phyloP scores from a whole-genome alignment of 1,139 yeast species.

The Candida sp. region DNA sequence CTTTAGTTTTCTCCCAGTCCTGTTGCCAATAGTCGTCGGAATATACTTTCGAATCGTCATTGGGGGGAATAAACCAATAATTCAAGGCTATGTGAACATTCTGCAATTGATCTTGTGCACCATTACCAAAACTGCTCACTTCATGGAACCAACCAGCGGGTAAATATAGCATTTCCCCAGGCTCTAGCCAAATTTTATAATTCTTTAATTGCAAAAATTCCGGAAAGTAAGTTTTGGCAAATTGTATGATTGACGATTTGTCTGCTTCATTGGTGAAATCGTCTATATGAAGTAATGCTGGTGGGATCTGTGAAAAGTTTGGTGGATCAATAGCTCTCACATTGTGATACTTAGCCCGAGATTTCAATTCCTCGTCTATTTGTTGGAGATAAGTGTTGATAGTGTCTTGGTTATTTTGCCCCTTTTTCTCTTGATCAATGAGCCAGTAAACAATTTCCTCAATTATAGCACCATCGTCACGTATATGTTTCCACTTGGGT shows the following conservation, averaged over 20 bases:
- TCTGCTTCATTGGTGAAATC: constrained; percentile 33
- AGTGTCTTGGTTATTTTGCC: constrained; percentile 5
- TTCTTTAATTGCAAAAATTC: constrained; percentile 39
- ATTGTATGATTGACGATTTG: constrained; percentile 21
- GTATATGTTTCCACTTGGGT: constrained; percentile 54
- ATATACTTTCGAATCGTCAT: constrained; percentile 36
- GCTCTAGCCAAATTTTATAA: constrained; percentile 44
- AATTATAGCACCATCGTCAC: constrained; percentile 61
- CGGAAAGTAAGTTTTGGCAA: constrained; percentile 40
- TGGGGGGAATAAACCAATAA: constrained; percentile 74
- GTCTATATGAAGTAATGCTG: constrained; percentile 56
- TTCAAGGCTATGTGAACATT: constrained; percentile 59
- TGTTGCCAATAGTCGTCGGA: constrained; percentile 47
- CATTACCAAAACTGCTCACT: constrained; percentile 60
- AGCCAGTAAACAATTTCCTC: constrained; percentile 44
- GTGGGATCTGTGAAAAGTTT: constrained; percentile 62
- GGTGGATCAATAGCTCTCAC: constrained; percentile 52
- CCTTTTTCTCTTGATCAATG: constrained; percentile 11
- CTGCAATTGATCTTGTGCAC: constrained; percentile 8
- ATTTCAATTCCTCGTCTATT: constrained; percentile 13
- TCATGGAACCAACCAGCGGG: constrained; percentile 87
- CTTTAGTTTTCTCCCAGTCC: constrained; percentile 33
- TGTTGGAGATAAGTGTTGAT: constrained; percentile 9
- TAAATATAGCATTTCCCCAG: constrained; percentile 65
- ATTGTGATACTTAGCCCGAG: constrained; percentile 5